These are phyloP conservation scores for Trichoderma sp. DNA, from an alignment of 2,329 filamentous ascomycete species.

Conservation along the genomic window DNA sequence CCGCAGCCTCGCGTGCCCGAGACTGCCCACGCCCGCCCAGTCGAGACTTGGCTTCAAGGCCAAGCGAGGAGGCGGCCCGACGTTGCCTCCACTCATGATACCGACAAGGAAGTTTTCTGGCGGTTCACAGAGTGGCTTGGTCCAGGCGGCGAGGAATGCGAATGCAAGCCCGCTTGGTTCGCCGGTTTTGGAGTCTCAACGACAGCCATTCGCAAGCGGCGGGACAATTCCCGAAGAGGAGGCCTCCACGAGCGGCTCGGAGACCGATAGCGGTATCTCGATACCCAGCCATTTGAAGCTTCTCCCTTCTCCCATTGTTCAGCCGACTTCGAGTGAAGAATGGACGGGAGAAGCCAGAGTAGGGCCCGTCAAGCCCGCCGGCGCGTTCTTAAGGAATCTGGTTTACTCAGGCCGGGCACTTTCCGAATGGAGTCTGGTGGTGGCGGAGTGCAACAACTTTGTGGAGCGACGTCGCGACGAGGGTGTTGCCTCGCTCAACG, in stretches of 20 bases:
- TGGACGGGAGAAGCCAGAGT: conserved; percentile 18
- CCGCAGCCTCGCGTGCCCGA: conserved; percentile 66
- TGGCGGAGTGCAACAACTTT: conserved; percentile 80
- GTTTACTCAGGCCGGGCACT: conserved; percentile 72
- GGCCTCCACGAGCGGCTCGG: background rate
- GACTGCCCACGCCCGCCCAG: conserved; percentile 72
- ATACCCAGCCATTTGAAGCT: conserved; percentile 13
- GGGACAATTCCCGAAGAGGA: conserved; percentile 7
- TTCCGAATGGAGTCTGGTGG: conserved; percentile 75
- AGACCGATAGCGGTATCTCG: background rate
- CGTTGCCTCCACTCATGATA: conserved; percentile 43
- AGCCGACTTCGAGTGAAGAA: conserved; percentile 1
- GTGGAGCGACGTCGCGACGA: conserved; percentile 75
- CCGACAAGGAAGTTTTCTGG: conserved; percentile 54
- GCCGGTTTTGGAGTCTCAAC: conserved; percentile 37
- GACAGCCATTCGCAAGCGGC: conserved; percentile 28
- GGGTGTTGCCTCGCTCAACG: conserved; percentile 65
- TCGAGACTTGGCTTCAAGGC: conserved; percentile 54
- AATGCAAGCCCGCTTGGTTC: conserved; percentile 50
- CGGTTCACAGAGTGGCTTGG: conserved; percentile 48
- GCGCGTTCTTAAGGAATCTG: conserved; percentile 49
- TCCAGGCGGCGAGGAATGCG: conserved; percentile 57
- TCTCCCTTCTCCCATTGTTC: conserved; percentile 1
- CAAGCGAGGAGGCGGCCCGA: conserved; percentile 45
- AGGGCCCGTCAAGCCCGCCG: conserved; percentile 49